Evolutionary conservation across 2,329 filamentous ascomycete genomes (phyloP).

Genomic region (Fusarium sublunatum): DNA sequence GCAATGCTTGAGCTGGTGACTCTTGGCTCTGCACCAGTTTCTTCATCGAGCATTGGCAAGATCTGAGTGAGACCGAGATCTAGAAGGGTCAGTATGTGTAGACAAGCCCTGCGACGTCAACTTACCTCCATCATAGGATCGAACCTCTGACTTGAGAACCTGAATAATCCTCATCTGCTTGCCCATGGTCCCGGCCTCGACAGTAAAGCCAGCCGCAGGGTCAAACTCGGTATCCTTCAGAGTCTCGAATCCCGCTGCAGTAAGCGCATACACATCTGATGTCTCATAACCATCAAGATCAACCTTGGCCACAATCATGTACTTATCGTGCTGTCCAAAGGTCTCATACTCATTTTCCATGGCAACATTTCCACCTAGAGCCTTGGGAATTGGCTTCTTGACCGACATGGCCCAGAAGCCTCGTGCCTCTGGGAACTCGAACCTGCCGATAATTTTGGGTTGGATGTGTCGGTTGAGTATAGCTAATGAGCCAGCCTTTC

Average conservation of each 20-base stretch:
- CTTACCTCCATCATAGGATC: slow-evolving; percentile 90
- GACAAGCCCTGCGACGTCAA: slow-evolving; percentile 28
- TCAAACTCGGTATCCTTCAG: slow-evolving; percentile 91
- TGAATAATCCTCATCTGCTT: slow-evolving; percentile 85
- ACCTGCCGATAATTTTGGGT: slow-evolving; percentile 75
- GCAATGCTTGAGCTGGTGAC: slow-evolving; percentile 84
- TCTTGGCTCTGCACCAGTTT: slow-evolving; percentile 82
- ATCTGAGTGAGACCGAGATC: slow-evolving; percentile 92
- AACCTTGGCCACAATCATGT: slow-evolving; percentile 84
- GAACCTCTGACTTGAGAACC: slow-evolving; percentile 84
- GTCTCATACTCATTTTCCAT: slow-evolving; percentile 66
- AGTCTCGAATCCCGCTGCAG: slow-evolving; percentile 78
- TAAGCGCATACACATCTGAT: slow-evolving; percentile 81
- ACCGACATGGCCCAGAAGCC: slow-evolving; percentile 85
- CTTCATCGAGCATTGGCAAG: slow-evolving; percentile 90
- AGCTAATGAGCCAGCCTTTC: slow-evolving; percentile 75
- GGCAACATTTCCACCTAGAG: slow-evolving; percentile 61
- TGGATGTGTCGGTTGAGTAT: slow-evolving; percentile 82
- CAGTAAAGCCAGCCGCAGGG: slow-evolving; percentile 83
- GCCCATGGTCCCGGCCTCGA: slow-evolving; percentile 88
- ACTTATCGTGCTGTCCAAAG: slow-evolving; percentile 76
- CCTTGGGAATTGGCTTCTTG: slow-evolving; percentile 73
- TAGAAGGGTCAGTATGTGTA: slow-evolving; percentile 51
- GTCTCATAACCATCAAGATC: slow-evolving; percentile 76
- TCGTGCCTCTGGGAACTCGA: slow-evolving; percentile 77